Base-by-base conservation (phyloP, 768 basidiomycete species). In the Trametes cingulata region DNA sequence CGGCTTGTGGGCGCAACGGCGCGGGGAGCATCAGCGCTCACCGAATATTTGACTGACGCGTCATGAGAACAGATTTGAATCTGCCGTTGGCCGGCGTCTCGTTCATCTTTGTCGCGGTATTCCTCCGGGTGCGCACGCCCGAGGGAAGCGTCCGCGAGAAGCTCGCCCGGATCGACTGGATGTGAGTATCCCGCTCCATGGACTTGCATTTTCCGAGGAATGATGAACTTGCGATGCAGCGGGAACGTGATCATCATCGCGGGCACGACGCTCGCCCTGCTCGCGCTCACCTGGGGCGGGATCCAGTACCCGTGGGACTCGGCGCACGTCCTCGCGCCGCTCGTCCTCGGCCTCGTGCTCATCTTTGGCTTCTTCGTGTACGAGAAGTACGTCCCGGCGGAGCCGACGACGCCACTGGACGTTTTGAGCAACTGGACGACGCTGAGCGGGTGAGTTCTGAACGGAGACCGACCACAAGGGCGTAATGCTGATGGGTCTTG, bases 261-360 rank as follows among this genome's bases (percentile, higher is more conserved):
- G 14, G 70, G 72, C 0, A 67, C 74, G 0, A 72, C 72, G 1
- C 66, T 72, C 1, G 63, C 67, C 14, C 68, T 77, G 39, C 62
- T 79, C 56, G 78, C 71, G 0, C 61, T 82, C 10, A 78, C 77
- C 2, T 79, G 76, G 73, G 80, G 74, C n/a, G 80, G 77, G 22
- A 64, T 73, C 29, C 59, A 67, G 1, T 78, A 76, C 70, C 46
- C 74, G 0, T 82, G 80, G 80, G 39, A 48, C 8, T 74, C 73
- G 0, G 73, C 60, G 13, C 68, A 72, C 35, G 73, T 78, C 17
- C 71, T 80, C 17, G 77, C 70, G 1, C 78, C 79, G 0, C 71
- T 82, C 15, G 66, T 78, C 46, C 50, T 78, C 36, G 80, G 80
- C 0, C n/a, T 75, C 13, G 52, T 68, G 8, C 67, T 73, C 13